Evolutionary conservation across 306 rosid genomes (phyloP), one percentile per base, ranked within the genome.

Genomic region (Prinsepia uniflora): DNA sequence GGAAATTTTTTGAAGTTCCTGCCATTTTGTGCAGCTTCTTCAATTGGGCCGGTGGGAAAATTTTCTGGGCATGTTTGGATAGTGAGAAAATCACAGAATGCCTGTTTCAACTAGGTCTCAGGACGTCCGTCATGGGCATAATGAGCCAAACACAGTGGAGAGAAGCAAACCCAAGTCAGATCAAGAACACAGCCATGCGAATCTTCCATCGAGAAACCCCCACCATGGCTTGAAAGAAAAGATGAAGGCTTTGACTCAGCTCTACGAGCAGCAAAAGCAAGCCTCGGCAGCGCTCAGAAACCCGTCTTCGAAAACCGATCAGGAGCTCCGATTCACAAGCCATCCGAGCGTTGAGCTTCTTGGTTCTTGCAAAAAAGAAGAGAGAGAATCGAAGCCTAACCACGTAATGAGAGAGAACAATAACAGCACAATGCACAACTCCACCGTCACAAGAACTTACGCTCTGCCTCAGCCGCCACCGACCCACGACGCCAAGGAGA

Each of bases 171-270:
- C 74, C 68, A 72, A 72, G 41, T 58, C 67, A 24, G 71, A 74
- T 86, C 85, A 80, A 84, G 88, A 80, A 62, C 69, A 58, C 7
- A 61, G 17, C 42, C 57, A 39, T 20, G 13, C 68, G 46, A 73
- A 53, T 71, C 71, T 71, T 78, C 75, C 83, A 0, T 55, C 73
- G 46, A 75, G 92, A 84, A 89, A 90, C 68, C 96, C 95, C 1
- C 99, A 94, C 78, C 95, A 91, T 76, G 91, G 96, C 8, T 82
- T 91, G 68, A 94, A 91, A 74, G 97, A 94, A 81, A 91, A 94
- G 83, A 86, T 94, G 83, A 87, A 80, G 70, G 91, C 96, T 6
- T 77, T 94, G 34, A 94, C 96, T 7, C 86, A 86, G 7, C 76
- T 91, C 24, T 91, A 94, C 71, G 99, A 94, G 80, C 96, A 90